These are phyloP conservation scores for Erysiphe pisi DNA, from an alignment of 2,329 filamentous ascomycete genomes.

Conservation along the genomic window DNA sequence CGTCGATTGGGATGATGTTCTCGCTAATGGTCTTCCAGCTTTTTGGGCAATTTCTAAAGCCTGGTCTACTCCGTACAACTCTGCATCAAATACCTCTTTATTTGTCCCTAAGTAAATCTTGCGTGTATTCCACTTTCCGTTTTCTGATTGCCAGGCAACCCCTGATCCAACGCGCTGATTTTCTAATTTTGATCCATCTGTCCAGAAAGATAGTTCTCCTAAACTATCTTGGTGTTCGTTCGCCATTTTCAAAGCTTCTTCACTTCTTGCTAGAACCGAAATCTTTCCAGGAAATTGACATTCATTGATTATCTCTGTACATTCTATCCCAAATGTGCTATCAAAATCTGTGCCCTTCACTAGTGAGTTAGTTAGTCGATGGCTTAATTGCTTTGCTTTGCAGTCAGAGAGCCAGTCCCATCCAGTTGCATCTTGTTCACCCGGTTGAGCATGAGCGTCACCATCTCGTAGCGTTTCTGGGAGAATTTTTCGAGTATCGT, in stretches of 20 bases:
- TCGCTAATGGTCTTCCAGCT: too few species aligned
- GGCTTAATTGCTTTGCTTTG: not conserved
- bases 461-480: too few species aligned
- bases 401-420: not conserved
- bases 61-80: not conserved
- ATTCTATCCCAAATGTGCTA: too few species aligned
- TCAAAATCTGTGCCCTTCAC: too few species aligned
- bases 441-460: too few species aligned
- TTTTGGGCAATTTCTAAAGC: too few species aligned
- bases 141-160: conserved; percentile 14
- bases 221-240: conserved; percentile 2
- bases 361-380: not conserved
- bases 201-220: conserved; percentile 15
- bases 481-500: too few species aligned
- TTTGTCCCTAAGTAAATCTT: conserved; percentile 26
- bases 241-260: not conserved
- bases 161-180: not conserved
- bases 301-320: too few species aligned
- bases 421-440: not conserved
- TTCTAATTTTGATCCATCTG: conserved; percentile 8
- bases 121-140: not conserved
- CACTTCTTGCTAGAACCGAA: not conserved
- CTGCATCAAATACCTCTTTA: conserved; percentile 26
- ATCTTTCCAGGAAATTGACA: too few species aligned
- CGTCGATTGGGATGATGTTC: too few species aligned